A percentile compares a stretch with the other conserved stretches of the same genome.
Evolutionary conservation across 306 rosid species (phyloP).

Genomic region (Begonia fuchsioides): DNA sequence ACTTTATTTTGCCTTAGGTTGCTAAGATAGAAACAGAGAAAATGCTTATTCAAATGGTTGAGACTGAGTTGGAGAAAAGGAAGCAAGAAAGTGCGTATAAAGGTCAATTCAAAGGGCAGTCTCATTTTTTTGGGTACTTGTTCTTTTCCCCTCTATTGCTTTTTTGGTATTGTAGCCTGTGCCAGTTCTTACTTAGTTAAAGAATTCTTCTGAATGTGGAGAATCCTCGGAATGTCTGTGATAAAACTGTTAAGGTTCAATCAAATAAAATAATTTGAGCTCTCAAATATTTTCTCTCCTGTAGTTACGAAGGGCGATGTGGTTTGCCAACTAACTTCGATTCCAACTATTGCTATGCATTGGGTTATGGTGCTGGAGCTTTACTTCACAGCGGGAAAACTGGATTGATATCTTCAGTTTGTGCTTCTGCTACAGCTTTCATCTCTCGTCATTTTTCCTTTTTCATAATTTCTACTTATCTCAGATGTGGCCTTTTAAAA

Average conservation of each 20-base stretch:
- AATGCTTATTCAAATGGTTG: conserved; percentile 99
- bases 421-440: conserved; percentile 16
- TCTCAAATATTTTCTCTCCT: conserved; percentile 2
- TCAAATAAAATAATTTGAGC: background rate
- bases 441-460: background rate
- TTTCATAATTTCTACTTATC: conserved; percentile 6
- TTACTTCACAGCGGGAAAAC: conserved; percentile 86
- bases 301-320: conserved; percentile 95
- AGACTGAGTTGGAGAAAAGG: conserved; percentile 82
- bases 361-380: conserved; percentile 91
- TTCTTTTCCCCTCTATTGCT: conserved; percentile 6
- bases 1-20: conserved; percentile 35
- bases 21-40: conserved; percentile 98
- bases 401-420: conserved; percentile 88
- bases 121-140: conserved; percentile 94
- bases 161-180: too few species aligned
- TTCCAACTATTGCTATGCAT: conserved; percentile 81
- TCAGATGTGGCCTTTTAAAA: background rate
- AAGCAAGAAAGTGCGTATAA: conserved; percentile 55
- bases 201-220: background rate
- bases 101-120: conserved; percentile 63
- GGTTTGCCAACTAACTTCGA: conserved; percentile 97
- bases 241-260: background rate
- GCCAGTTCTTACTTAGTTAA: too few species aligned
- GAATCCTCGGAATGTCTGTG: background rate